Percentiles rank a stretch among this genome's conserved stretches.
Conservation (phyloP, 495 filamentous ascomycete genomes). For the Parathielavia appendiculata region DNA sequence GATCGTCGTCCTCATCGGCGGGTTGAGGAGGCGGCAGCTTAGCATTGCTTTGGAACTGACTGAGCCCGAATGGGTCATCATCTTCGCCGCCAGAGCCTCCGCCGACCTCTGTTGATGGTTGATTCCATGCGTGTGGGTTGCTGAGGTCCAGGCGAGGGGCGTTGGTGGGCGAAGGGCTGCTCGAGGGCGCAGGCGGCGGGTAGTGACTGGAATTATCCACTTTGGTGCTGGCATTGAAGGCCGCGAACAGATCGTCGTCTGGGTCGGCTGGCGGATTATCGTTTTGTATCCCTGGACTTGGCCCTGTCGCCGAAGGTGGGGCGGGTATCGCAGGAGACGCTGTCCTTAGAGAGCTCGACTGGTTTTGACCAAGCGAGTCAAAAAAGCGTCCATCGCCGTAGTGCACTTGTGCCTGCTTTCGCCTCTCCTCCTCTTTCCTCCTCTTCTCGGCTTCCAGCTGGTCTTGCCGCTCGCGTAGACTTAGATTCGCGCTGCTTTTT, state of each 20-base stretch:
- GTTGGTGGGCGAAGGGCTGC: constrained; percentile 26
- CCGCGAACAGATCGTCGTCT: constrained; percentile 59
- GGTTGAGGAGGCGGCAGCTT: constrained; percentile 31
- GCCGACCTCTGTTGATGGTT: constrained; percentile 19
- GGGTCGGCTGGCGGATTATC: constrained; percentile 30
- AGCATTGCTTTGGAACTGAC: constrained; percentile 50
- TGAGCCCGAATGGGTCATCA: constrained; percentile 89
- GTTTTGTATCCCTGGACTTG: constrained; percentile 20
- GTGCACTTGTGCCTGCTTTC: constrained; percentile 62
- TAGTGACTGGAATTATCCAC: constrained; percentile 58
- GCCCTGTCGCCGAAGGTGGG: constrained; percentile 18
- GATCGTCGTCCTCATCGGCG: constrained; percentile 82
- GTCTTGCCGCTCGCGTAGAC: constrained; percentile 80
- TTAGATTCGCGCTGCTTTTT: constrained; percentile 65
- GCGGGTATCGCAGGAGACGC: constrained; percentile 35
- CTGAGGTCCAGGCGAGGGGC: constrained; percentile 32
- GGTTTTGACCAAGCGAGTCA: constrained; percentile 54
- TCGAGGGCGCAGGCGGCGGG: constrained; percentile 45
- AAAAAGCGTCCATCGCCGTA: constrained; percentile 70
- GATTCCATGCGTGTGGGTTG: constrained; percentile 37
- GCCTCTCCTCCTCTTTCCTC: constrained; percentile 67
- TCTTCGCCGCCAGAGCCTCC: constrained; percentile 38
- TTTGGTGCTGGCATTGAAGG: constrained; percentile 53
- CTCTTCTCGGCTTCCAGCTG: constrained; percentile 70
- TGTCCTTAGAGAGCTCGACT: constrained; percentile 30